Evolutionary conservation across 2,329 filamentous ascomycete species (phyloP), one percentile per base, ranked within the genome.

Genomic region (Cladosporium sp.): DNA sequence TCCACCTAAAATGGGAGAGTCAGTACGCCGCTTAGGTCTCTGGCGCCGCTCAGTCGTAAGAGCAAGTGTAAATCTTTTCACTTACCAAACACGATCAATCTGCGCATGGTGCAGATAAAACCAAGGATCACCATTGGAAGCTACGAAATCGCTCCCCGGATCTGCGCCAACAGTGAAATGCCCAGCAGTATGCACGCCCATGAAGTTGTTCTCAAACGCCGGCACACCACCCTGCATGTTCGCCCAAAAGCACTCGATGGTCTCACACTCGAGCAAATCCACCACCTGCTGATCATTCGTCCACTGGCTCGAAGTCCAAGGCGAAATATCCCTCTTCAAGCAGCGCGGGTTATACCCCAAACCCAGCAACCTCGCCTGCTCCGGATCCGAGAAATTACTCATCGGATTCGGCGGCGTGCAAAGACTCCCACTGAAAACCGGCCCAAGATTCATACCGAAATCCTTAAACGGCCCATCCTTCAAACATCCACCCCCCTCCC

Each of bases 401-500:
- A 41, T 32, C 2, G 45, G 45, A 18, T 48, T 48, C 2, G 36
- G 24, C 2, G 45, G 45, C 9, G 37, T 41, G 19, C 45, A 48
- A 17, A 36, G 34, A 5, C 39, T 24, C 12, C 37, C 45, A 18
- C 45, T 48, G 45, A 48, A 48, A 13, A 80, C 72, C 1, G 80
- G 80, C 0, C 79, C 79, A 0, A 76, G 65, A 51, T 72, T 73
- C 22, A 73, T 68, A 2, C 54, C 57, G 58, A 67, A 65, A 54
- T 80, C 69, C 54, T 70, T 72, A 62, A 80, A 78, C 0, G 77
- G 78, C 0, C 78, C 78, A 0, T 65, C 66, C 7, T 61, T 71
- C 2, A 82, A 67, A 57, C 78, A 82, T 2, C 77, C 78, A 32
- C 79, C 79, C 15, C 79, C 79, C 0, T 68, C 67, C 8, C 76